Base-by-base conservation (phyloP, 2,329 filamentous ascomycete genomes). In the Arthrobotrys entomopaga region DNA sequence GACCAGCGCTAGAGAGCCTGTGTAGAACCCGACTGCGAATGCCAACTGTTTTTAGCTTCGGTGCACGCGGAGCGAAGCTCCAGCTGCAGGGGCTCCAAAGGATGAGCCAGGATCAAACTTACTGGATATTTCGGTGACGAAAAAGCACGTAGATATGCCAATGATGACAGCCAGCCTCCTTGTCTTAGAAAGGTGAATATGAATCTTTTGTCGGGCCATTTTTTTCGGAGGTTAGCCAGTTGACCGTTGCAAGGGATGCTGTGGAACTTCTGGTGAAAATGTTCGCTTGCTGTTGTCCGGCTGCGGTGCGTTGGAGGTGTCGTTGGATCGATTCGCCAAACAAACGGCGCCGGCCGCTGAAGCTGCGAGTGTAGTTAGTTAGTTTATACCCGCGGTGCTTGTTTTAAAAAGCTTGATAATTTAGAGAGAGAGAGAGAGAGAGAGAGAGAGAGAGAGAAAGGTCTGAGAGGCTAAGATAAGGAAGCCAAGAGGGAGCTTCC, bases 1-100 rank as follows among this genome's bases (percentile, higher is more conserved):
- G 24, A 93, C 83, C 1, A 93, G 83, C 0, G 90, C 90, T 10
- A 93, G 83, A 0, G 90, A 92, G 60, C 84, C 84, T 0, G 91
- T 92, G 73, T 87, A 88, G 78, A 91, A 90, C 1, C 89, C 89
- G 71, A 90, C 87, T 87, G 53, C 26, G 15, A 22, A 53, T 70
- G 26, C 13, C 48, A n/a, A n/a, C n/a, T n/a, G 19, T 11, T 16
- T 15, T 66, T 61, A 63, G 56, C 53, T 7, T 34, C 16, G 52
- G 15, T 15, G 13, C 26, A 54, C 26, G 24, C 19, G 1, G 22
- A 11, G 24, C 19, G 16, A 48, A 66, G 11, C 8, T 20, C 15
- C 46, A 50, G 1, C 3, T 16, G 10, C 3, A 7, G n/a, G 16
- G 16, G 5, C 8, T 10, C 19, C n/a, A 19, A 16, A 46, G 16